Evolutionary conservation across 108 stramenopile species (phyloP).

Genomic region (Schizochytrium sp.): DNA sequence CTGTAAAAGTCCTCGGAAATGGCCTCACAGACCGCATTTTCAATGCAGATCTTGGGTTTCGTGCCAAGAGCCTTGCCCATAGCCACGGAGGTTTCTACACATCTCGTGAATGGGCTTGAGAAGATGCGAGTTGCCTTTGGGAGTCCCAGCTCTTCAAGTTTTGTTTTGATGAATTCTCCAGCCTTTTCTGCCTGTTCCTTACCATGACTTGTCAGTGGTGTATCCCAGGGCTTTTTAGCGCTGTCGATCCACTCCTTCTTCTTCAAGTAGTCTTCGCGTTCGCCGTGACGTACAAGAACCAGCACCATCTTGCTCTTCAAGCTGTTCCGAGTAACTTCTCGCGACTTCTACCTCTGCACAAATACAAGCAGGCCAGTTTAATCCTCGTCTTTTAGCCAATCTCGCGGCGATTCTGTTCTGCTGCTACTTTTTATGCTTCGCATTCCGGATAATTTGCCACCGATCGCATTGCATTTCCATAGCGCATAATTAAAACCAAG

Average conservation of each 20-base stretch:
- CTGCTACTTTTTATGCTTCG: not conserved
- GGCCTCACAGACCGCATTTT: constrained; percentile 1
- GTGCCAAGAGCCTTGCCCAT: not conserved
- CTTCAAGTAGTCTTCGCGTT: not conserved
- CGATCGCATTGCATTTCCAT: no score
- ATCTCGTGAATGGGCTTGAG: constrained; percentile 36
- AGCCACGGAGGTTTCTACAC: constrained; percentile 21
- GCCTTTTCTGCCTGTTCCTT: constrained; percentile 8
- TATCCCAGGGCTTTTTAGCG: constrained; percentile 15
- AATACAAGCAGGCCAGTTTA: no score
- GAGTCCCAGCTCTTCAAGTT: constrained; percentile 18
- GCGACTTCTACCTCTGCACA: not conserved
- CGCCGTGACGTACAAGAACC: constrained; percentile 48
- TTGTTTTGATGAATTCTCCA: not conserved
- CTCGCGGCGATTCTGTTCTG: not conserved
- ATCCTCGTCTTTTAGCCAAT: no score
- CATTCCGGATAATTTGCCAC: not conserved
- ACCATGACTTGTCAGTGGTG: constrained; percentile 37
- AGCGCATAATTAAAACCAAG: not conserved
- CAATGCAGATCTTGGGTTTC: not conserved
- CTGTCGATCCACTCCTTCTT: not conserved
- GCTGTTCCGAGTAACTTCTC: not conserved
- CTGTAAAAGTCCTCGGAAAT: constrained; percentile 18
- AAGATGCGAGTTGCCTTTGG: constrained; percentile 48
- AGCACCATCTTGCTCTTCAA: not conserved